phyloP scores from a whole-genome alignment of 176 grass and related monocot genomes.

The Bolboschoenus planiculmis region DNA sequence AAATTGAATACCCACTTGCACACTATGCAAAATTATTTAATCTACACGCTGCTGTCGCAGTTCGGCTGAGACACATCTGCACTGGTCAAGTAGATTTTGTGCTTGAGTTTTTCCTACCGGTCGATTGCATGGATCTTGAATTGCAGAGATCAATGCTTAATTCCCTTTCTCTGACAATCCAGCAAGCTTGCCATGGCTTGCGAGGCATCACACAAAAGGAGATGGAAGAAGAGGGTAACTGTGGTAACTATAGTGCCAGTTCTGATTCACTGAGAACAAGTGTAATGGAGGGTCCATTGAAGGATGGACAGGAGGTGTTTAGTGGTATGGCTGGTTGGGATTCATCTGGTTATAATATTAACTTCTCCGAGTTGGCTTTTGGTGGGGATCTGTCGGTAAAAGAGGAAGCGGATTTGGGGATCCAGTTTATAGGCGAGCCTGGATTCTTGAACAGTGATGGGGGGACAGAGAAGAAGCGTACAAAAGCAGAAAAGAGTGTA shows the following conservation, averaged over 20 bases:
- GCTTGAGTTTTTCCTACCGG: slow-evolving; percentile 87
- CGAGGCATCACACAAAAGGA: slow-evolving; percentile 52
- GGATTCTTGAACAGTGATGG: slow-evolving; percentile 35
- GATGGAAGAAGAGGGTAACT: slow-evolving; percentile 46
- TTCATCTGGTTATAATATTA: slow-evolving; percentile 32
- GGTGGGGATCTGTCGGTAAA: slow-evolving; percentile 37
- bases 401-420: slow-evolving; percentile 15
- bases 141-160: slow-evolving; percentile 62
- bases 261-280: slow-evolving; percentile 43
- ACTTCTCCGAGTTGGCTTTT: slow-evolving; percentile 39
- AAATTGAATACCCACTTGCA: slow-evolving; percentile 70
- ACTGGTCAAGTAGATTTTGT: slow-evolving; percentile 65
- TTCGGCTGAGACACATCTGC: slow-evolving; percentile 44
- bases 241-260: slow-evolving; percentile 23
- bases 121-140: slow-evolving; percentile 39
- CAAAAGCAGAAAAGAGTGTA: slow-evolving; percentile 73
- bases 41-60: slow-evolving; percentile 71
- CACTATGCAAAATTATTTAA: slow-evolving; percentile 86
- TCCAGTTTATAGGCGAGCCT: slow-evolving; percentile 28
- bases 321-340: slow-evolving; percentile 49
- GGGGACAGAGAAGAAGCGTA: slow-evolving; percentile 52
- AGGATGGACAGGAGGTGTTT: slow-evolving; percentile 45
- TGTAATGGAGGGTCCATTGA: slow-evolving; percentile 44
- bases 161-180: slow-evolving; percentile 63
- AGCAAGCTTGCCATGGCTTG: slow-evolving; percentile 47